Conservation (phyloP, 495 filamentous ascomycete species). For the Podospora comata region DNA sequence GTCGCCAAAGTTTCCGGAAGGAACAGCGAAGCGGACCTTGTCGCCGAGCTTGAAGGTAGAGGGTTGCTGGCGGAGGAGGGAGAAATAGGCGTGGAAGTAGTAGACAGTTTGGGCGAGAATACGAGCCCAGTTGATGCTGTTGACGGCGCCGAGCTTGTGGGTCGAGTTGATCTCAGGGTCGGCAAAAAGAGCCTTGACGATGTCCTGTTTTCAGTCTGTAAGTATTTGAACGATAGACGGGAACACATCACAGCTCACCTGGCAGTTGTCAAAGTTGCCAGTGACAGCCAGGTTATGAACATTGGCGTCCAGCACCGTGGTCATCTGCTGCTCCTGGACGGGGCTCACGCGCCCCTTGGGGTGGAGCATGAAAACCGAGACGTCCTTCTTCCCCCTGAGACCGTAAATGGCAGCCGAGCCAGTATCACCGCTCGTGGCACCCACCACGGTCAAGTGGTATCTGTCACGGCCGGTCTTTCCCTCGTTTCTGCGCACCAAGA, state of each 20-base stretch:
- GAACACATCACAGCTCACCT: conserved; percentile 44
- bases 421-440: conserved; percentile 91
- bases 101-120: conserved; percentile 94
- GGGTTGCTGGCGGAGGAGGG: conserved; percentile 56
- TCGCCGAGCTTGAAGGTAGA: conserved; percentile 48
- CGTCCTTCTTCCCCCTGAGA: conserved; percentile 94
- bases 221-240: not conserved
- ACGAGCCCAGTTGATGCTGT: conserved; percentile 85
- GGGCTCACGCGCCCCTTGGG: conserved; percentile 80
- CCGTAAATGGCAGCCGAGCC: conserved; percentile 96
- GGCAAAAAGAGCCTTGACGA: conserved; percentile 87
- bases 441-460: conserved; percentile 85
- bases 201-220: conserved; percentile 53
- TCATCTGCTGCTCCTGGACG: conserved; percentile 95
- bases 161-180: conserved; percentile 70
- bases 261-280: conserved; percentile 94
- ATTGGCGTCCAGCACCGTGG: conserved; percentile 79
- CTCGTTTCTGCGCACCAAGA: conserved; percentile 77
- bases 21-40: conserved; percentile 75
- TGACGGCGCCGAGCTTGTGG: conserved; percentile 78
- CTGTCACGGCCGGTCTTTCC: conserved; percentile 67
- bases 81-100: conserved; percentile 89
- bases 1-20: conserved; percentile 96
- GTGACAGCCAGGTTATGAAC: conserved; percentile 83
- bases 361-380: conserved; percentile 84